Base-by-base conservation (phyloP, 2,329 filamentous ascomycete species). In the Alternaria sp. region DNA sequence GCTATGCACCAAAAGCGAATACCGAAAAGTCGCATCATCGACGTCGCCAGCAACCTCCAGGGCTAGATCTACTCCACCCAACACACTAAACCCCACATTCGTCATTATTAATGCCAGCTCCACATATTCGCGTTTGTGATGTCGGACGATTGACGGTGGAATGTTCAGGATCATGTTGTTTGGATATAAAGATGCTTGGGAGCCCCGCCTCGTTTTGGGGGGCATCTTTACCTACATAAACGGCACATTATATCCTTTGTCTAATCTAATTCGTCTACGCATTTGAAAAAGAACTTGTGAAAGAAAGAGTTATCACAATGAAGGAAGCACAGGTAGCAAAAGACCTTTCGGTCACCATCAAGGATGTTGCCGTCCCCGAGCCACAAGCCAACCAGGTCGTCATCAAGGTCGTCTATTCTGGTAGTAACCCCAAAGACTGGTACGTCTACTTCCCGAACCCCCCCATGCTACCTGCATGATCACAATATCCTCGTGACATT, bases 391-490 rank as follows among this genome's bases (percentile, higher is more conserved):
- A 77, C 19, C 74, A 82, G 26, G 62, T 82, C 11, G 64, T 82
- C 8, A 81, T 82, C 51, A 74, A 79, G 58, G 80, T 82, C 3
- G 64, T 80, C 4, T 79, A 81, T 5, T 71, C 71, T 12, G 81
- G 80, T 9, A 76, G 72, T 9, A 83, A 83, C 62, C 81, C 84
- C 8, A 86, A 86, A 64, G 84, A 86, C 70, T 86, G 83, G 83
- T 78, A 66, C 10, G 69, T 55, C 66, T 47, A 28, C 65, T 57
- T 68, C 26, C 12, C 23, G 23, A 25, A 8, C 8, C 23, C 9
- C 8, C 26, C 3, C 8, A 26, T 26, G 26, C 26, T 26, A 26
- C 9, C 26, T 26, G 9, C 26, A 10, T 4, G 9, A 26, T 26
- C 8, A 10, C 26, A 26, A 26, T 10, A 4, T 10, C 3, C 26